Percentiles rank a stretch among this genome's conserved stretches.
Conservation (phyloP, 768 basidiomycete genomes). For the Austroboletus eburneus region DNA sequence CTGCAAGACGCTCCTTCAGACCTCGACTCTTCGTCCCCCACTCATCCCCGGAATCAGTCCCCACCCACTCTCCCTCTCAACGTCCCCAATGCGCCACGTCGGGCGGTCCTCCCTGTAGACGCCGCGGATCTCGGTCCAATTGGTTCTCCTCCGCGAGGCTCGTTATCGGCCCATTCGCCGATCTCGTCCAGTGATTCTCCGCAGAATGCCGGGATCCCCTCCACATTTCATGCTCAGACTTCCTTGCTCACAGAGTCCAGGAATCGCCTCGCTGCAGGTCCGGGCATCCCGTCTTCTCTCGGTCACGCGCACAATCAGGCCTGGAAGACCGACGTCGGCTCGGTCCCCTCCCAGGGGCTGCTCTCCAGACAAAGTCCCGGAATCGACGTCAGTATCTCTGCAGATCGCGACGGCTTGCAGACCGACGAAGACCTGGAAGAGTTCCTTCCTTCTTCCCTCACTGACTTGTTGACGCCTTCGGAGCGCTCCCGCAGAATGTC, state of each 20-base stretch:
- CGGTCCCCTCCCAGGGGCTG: conserved; percentile 17
- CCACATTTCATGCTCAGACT: conserved; percentile 77
- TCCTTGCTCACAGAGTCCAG: conserved; percentile 36
- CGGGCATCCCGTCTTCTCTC: conserved; percentile 61
- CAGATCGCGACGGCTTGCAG: conserved; percentile 39
- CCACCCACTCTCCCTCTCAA: conserved; percentile 54
- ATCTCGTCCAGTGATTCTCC: conserved; percentile 31
- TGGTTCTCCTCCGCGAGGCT: conserved; percentile 67
- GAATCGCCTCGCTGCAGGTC: conserved; percentile 26
- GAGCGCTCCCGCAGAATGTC: conserved; percentile 83
- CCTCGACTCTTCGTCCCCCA: conserved; percentile 9
- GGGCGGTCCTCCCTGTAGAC: conserved; percentile 33
- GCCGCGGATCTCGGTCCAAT: conserved; percentile 74
- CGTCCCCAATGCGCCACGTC: conserved; percentile 45
- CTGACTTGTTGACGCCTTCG: conserved; percentile 84
- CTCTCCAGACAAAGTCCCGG: conserved; percentile 1
- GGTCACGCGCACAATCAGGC: conserved; percentile 33
- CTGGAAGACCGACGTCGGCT: conserved; percentile 28
- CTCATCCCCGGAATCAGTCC: conserved; percentile 31
- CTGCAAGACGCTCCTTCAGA: conserved; percentile 6
- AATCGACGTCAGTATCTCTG: conserved; percentile 26
- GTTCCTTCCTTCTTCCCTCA: conserved; percentile 83
- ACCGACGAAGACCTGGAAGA: conserved; percentile 78
- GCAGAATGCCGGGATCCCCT: conserved; percentile 45
- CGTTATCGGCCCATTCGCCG: conserved; percentile 51